A percentile compares a stretch with the other conserved stretches of the same genome.
Conservation (phyloP, 345 rosid species). For the Triadica sebifera region DNA sequence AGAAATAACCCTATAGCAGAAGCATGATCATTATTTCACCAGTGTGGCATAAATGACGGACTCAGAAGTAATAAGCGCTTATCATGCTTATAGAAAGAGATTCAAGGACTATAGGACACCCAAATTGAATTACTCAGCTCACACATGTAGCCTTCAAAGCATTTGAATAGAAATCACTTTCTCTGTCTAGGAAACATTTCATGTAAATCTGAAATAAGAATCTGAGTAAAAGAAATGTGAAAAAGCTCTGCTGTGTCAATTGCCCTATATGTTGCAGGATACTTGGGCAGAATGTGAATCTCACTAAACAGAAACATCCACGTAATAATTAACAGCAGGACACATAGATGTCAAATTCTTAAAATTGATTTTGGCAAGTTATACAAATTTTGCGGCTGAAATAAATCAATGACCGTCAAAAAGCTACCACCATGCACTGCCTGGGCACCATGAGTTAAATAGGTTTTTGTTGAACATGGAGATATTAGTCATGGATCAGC, state of each 20-base stretch:
- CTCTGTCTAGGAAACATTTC: slow-evolving; percentile 24
- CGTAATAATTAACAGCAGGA: not conserved
- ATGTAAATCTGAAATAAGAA: slow-evolving; percentile 24
- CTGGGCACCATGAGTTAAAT: not conserved
- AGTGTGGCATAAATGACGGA: not conserved
- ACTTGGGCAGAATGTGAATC: slow-evolving; percentile 8
- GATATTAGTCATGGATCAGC: not conserved
- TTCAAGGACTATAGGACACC: slow-evolving; percentile 28
- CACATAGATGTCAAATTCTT: not conserved
- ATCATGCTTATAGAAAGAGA: slow-evolving; percentile 22
- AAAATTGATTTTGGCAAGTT: no score
- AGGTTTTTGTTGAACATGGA: not conserved
- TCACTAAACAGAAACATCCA: not conserved
- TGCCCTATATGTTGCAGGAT: not conserved
- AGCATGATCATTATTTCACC: slow-evolving; percentile 9
- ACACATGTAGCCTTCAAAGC: slow-evolving; percentile 34
- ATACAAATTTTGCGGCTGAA: not conserved
- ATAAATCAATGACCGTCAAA: not conserved
- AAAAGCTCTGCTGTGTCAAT: slow-evolving; percentile 3
- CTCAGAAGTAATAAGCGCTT: not conserved
- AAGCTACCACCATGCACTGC: not conserved
- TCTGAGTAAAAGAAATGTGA: slow-evolving; percentile 10
- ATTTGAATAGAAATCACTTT: slow-evolving; percentile 24
- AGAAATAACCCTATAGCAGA: slow-evolving; percentile 58
- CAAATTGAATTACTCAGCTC: slow-evolving; percentile 26